Percentiles rank a stretch among this genome's conserved stretches.
phyloP scores from a whole-genome alignment of 257 asterid species.

The Avicennia marina region DNA sequence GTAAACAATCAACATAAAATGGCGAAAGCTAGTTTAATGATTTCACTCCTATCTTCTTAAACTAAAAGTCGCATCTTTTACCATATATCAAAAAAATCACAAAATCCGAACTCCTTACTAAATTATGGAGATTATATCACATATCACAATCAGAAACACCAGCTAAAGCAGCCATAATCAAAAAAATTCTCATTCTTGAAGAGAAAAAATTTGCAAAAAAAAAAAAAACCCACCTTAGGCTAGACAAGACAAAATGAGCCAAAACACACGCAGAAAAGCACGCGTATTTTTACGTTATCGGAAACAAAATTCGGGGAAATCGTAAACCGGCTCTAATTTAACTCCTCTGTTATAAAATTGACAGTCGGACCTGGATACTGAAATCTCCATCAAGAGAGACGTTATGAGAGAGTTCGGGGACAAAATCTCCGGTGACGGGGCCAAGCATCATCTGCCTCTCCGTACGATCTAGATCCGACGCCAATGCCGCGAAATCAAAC shows the following conservation, averaged over 20 bases:
- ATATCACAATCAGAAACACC: background rate
- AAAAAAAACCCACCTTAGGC: background rate
- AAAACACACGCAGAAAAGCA: background rate
- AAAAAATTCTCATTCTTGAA: background rate
- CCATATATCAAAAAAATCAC: background rate
- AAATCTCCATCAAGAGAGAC: constrained; percentile 65
- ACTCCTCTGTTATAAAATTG: background rate
- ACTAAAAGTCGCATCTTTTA: background rate
- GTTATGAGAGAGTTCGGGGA: constrained; percentile 54
- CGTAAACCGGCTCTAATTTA: background rate
- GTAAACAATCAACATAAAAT: too few species aligned
- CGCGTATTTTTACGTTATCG: background rate
- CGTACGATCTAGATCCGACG: constrained; percentile 86
- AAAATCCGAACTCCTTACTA: background rate
- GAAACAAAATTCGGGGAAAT: background rate
- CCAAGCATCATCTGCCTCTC: constrained; percentile 96
- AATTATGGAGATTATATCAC: constrained; percentile 4
- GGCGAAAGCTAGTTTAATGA: background rate
- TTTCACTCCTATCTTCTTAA: constrained; percentile 4
- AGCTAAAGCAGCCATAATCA: background rate
- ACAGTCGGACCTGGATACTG: constrained; percentile 54
- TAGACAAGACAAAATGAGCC: background rate
- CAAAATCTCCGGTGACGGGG: constrained; percentile 72
- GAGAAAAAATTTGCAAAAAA: background rate
- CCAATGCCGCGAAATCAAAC: constrained; percentile 95